These are phyloP conservation scores for Vitis rotundifolia DNA, from an alignment of 164 flowering plant genomes.

Conservation along the genomic window DNA sequence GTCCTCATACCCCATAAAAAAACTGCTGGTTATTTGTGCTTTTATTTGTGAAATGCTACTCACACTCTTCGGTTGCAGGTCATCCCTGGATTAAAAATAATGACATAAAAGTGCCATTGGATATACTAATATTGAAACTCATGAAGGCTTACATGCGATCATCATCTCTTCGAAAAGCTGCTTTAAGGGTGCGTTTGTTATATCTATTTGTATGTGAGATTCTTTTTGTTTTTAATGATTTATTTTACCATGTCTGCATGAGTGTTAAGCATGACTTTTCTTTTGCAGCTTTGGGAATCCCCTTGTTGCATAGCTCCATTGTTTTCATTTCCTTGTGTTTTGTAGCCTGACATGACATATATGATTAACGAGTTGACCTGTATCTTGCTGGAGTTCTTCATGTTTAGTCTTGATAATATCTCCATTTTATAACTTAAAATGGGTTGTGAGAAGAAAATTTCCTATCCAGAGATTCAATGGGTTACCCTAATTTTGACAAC, in stretches of 20 bases:
- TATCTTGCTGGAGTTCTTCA: too few species aligned
- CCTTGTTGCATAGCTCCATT: neutral
- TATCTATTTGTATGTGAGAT: constrained; percentile 6
- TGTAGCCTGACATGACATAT: too few species aligned
- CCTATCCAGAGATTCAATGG: too few species aligned
- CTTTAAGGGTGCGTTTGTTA: constrained; percentile 38
- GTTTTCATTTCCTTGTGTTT: neutral
- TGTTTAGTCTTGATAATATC: too few species aligned
- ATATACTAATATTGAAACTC: constrained; percentile 44
- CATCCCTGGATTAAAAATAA: constrained; percentile 58
- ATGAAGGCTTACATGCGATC: constrained; percentile 63
- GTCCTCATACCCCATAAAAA: constrained; percentile 13
- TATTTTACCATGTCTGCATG: neutral
- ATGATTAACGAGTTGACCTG: too few species aligned
- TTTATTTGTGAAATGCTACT: neutral
- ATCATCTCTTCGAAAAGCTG: constrained; percentile 61
- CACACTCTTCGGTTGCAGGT: constrained; percentile 34
- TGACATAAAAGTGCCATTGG: constrained; percentile 47
- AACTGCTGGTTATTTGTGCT: neutral
- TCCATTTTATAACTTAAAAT: too few species aligned
- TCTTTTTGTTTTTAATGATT: neutral
- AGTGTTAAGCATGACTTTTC: neutral
- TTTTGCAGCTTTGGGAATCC: neutral
- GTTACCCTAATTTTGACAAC: too few species aligned
- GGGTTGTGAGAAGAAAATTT: too few species aligned